Percentiles rank a stretch among this genome's conserved stretches.
phyloP scores from a whole-genome alignment of 2,329 filamentous ascomycete species.

The Alternaria sp. region DNA sequence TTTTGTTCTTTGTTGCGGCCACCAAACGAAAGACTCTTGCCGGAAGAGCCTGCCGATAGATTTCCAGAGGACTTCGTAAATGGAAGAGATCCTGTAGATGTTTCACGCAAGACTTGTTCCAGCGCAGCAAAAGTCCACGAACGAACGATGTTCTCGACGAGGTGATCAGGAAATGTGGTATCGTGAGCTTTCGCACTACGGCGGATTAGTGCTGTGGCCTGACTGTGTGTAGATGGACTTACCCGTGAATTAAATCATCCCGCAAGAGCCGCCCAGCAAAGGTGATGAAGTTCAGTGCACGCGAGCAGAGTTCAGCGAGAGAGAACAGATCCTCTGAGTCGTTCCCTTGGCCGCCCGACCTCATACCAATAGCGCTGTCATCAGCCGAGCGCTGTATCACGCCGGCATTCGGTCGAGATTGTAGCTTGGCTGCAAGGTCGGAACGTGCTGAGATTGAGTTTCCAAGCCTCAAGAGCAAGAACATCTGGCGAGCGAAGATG shows the following conservation, averaged over 20 bases:
- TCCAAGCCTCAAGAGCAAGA: slow-evolving; percentile 80
- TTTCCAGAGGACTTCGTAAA: slow-evolving; percentile 57
- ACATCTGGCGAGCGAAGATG: slow-evolving; percentile 87
- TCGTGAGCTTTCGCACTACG: slow-evolving; percentile 41
- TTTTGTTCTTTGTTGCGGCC: slow-evolving; percentile 63
- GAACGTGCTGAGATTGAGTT: slow-evolving; percentile 60
- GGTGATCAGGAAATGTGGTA: slow-evolving; percentile 50
- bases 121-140: slow-evolving; percentile 80
- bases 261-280: slow-evolving; percentile 80
- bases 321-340: slow-evolving; percentile 77
- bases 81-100: slow-evolving; percentile 70
- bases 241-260: slow-evolving; percentile 73
- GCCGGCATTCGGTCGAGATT: slow-evolving; percentile 33
- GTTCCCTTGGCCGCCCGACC: slow-evolving; percentile 44
- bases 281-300: slow-evolving; percentile 83
- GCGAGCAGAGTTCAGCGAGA: slow-evolving; percentile 84
- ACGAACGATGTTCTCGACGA: slow-evolving; percentile 75
- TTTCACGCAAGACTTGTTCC: slow-evolving; percentile 78
- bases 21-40: slow-evolving; percentile 60
- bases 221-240: slow-evolving; percentile 33
- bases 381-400: slow-evolving; percentile 38
- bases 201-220: slow-evolving; percentile 20
- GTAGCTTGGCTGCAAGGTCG: slow-evolving; percentile 49
- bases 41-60: slow-evolving; percentile 35
- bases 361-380: slow-evolving; percentile 39